Conservation (phyloP, 2,329 filamentous ascomycete species). For the Lachnellula occidentalis region DNA sequence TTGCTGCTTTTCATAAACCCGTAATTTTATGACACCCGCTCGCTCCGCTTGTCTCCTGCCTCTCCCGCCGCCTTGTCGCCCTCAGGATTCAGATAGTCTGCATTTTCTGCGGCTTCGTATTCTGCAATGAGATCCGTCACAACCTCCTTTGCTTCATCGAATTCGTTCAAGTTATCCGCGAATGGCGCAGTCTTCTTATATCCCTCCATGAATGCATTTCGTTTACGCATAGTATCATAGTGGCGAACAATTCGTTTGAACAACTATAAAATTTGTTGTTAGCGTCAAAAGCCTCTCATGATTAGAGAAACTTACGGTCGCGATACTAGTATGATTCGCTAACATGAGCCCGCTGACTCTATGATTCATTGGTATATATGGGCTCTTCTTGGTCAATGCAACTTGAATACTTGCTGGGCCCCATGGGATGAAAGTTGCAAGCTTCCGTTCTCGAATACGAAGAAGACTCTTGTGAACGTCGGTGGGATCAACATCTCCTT, state of each 20-base stretch:
- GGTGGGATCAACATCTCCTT: slow-evolving; percentile 95
- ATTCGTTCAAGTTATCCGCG: slow-evolving; percentile 84
- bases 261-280: slow-evolving; percentile 42
- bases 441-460: slow-evolving; percentile 85
- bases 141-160: slow-evolving; percentile 89
- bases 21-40: slow-evolving; percentile 19
- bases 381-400: slow-evolving; percentile 90
- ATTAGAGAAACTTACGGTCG: slow-evolving; percentile 56
- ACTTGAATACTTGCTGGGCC: slow-evolving; percentile 97
- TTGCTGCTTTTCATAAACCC: background rate
- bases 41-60: slow-evolving; percentile 27
- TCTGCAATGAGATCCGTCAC: slow-evolving; percentile 87
- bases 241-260: slow-evolving; percentile 92
- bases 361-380: slow-evolving; percentile 90
- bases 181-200: slow-evolving; percentile 97
- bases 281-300: slow-evolving; percentile 1
- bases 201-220: slow-evolving; percentile 91
- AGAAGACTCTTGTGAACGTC: slow-evolving; percentile 98
- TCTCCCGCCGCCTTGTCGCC: slow-evolving; percentile 25
- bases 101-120: slow-evolving; percentile 91
- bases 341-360: slow-evolving; percentile 96
- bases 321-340: slow-evolving; percentile 95
- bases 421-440: slow-evolving; percentile 98
- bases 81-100: slow-evolving; percentile 76
- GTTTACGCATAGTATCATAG: slow-evolving; percentile 90